phyloP scores from a whole-genome alignment of 768 basidiomycete species.

The Amanita rimosa region DNA sequence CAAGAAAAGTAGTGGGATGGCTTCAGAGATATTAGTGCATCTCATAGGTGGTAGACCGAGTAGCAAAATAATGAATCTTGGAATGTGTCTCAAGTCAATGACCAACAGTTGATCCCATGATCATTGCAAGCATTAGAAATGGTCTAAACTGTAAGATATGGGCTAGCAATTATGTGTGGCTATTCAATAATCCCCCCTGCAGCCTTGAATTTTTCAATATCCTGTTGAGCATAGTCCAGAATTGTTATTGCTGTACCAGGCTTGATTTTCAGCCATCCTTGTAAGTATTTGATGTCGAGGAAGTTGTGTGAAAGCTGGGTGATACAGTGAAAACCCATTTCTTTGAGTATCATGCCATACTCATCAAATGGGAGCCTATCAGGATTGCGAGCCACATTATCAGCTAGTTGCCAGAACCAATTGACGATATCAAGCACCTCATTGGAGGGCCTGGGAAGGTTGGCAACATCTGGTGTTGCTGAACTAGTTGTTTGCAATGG shows the following conservation, averaged over 20 bases:
- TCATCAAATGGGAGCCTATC: slow-evolving; percentile 1
- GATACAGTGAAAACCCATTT: slow-evolving; percentile 5
- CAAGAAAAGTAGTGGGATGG: not conserved
- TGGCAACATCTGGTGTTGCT: not conserved
- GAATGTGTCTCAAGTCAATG: not conserved
- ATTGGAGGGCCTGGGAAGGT: not conserved
- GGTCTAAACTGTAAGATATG: too few relatives aligned
- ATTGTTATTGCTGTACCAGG: slow-evolving; percentile 4
- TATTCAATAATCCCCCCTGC: slow-evolving; percentile 1
- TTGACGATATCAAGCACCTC: not conserved
- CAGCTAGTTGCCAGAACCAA: slow-evolving; percentile 4
- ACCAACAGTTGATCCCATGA: not conserved
- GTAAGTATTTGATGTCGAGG: slow-evolving; percentile 5
- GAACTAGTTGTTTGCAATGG: not conserved
- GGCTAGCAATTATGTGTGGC: not conserved
- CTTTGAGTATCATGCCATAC: slow-evolving; percentile 3
- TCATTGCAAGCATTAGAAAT: not conserved
- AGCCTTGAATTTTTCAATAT: slow-evolving; percentile 1
- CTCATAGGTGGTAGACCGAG: not conserved
- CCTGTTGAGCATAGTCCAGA: slow-evolving; percentile 3
- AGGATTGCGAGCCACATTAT: not conserved
- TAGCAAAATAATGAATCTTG: not conserved
- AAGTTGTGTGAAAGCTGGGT: slow-evolving; percentile 4
- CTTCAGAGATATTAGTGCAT: not conserved
- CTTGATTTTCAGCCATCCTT: slow-evolving; percentile 4